phyloP scores from a whole-genome alignment of 805 yeast genomes.

The Candida pseudoglaebosa region DNA sequence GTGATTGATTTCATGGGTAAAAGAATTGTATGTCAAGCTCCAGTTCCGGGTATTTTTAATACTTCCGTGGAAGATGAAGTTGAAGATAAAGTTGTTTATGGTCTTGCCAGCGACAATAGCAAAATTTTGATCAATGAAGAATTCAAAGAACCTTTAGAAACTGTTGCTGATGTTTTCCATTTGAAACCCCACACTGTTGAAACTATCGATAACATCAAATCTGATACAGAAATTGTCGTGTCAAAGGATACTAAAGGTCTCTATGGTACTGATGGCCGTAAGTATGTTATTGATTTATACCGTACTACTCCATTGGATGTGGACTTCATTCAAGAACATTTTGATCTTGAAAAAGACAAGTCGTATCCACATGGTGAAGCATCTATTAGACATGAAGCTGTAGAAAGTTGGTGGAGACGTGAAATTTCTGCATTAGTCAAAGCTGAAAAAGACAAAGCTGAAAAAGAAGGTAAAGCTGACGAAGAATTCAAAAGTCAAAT shows the following conservation, averaged over 20 bases:
- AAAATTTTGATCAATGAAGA: conserved; percentile 46
- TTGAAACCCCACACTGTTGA: conserved; percentile 64
- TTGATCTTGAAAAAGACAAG: conserved; percentile 29
- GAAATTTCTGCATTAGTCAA: conserved; percentile 54
- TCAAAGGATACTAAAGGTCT: conserved; percentile 84
- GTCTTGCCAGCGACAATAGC: conserved; percentile 60
- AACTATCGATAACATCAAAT: conserved; percentile 39
- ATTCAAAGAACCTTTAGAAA: conserved; percentile 53
- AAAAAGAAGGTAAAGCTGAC: conserved; percentile 31
- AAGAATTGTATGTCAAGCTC: conserved; percentile 87
- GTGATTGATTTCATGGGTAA: conserved; percentile 87
- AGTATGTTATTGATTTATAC: conserved; percentile 79
- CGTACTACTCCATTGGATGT: conserved; percentile 84
- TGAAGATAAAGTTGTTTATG: conserved; percentile 62
- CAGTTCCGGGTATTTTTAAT: conserved; percentile 86
- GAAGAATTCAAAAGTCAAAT: conserved; percentile 46
- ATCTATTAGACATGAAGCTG: conserved; percentile 79
- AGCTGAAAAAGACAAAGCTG: conserved; percentile 46
- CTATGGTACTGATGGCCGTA: conserved; percentile 78
- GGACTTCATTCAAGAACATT: conserved; percentile 61
- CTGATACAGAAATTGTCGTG: conserved; percentile 50
- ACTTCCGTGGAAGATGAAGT: conserved; percentile 37
- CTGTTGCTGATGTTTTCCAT: conserved; percentile 72
- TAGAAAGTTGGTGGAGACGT: conserved; percentile 83
- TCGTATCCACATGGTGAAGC: conserved; percentile 80